phyloP scores from a whole-genome alignment of 1,139 yeast genomes.

The Yamadazyma jaroonii region DNA sequence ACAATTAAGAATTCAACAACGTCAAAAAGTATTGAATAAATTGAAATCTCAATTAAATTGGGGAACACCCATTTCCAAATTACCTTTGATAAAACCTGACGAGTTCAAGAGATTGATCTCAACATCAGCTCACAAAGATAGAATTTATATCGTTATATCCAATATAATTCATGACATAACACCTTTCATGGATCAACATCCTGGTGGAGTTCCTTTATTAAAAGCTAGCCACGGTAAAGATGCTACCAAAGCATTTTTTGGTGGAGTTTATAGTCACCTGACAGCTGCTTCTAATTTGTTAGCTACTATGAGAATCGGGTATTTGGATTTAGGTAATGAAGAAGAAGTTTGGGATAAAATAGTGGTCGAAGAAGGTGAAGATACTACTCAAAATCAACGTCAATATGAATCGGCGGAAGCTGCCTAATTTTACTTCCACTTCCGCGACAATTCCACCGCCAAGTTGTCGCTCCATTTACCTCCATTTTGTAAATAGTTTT shows the following conservation, averaged over 20 bases:
- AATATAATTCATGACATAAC: conserved; percentile 72
- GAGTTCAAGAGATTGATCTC: conserved; percentile 47
- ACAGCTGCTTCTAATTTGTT: conserved; percentile 69
- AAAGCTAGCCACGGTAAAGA: conserved; percentile 67
- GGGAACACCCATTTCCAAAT: conserved; percentile 72
- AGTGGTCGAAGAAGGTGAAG: conserved; percentile 39
- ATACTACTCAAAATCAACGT: conserved; percentile 15
- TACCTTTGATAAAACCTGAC: conserved; percentile 50
- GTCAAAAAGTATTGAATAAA: conserved; percentile 58
- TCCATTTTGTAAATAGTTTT: too few species aligned
- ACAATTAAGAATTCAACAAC: conserved; percentile 61
- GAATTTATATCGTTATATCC: conserved; percentile 43
- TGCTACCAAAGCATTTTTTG: conserved; percentile 69
- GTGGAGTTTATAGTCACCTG: conserved; percentile 73
- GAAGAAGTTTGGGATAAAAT: conserved; percentile 76
- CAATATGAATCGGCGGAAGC: conserved; percentile 45
- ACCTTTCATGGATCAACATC: conserved; percentile 70
- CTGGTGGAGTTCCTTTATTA: conserved; percentile 64
- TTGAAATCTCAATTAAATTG: conserved; percentile 64
- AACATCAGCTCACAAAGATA: conserved; percentile 34
- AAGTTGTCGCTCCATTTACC: neutral
- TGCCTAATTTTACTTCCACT: conserved; percentile 22
- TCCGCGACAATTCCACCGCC: neutral
- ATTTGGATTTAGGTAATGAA: conserved; percentile 75
- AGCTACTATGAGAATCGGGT: conserved; percentile 76